Conservation (phyloP, 352 stramenopile species). For the Phytophthora vignae region DNA sequence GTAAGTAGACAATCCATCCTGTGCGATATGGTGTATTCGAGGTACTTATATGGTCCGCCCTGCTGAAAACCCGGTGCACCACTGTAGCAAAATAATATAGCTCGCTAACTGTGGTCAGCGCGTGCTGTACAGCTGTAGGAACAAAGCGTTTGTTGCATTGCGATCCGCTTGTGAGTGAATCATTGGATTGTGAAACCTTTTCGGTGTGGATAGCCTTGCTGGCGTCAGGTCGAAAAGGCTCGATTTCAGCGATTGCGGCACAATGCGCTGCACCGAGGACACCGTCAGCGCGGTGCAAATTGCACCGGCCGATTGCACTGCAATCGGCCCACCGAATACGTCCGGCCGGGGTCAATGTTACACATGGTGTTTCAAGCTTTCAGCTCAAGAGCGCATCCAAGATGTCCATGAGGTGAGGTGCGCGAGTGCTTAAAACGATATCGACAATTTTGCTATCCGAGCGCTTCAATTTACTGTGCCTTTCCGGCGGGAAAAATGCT, state of each 20-base stretch:
- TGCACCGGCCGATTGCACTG: neutral
- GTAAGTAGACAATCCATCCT: too few species aligned
- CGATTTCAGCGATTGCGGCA: slow-evolving; percentile 15
- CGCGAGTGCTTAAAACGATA: slow-evolving; percentile 4
- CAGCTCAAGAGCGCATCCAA: neutral
- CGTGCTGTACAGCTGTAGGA: too few species aligned
- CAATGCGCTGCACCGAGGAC: neutral
- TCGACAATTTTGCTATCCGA: slow-evolving; percentile 3
- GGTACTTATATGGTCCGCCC: too few species aligned
- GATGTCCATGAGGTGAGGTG: neutral
- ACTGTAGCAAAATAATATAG: neutral
- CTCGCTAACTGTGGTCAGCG: slow-evolving; percentile 12
- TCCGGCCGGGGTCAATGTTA: slow-evolving; percentile 12
- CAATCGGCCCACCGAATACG: slow-evolving; percentile 14
- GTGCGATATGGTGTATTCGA: too few species aligned
- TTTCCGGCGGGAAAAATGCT: neutral
- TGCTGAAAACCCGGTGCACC: too few species aligned
- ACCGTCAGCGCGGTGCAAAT: neutral
- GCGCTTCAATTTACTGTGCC: slow-evolving; percentile 20
- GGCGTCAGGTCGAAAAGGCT: slow-evolving; percentile 34
- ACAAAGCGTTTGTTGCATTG: too few species aligned
- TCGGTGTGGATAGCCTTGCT: slow-evolving; percentile 40
- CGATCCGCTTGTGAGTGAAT: slow-evolving; percentile 5
- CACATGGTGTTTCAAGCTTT: slow-evolving; percentile 3
- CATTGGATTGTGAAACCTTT: slow-evolving; percentile 14